Conservation (phyloP, 768 basidiomycete genomes). For the Mycena chlorophos region DNA sequence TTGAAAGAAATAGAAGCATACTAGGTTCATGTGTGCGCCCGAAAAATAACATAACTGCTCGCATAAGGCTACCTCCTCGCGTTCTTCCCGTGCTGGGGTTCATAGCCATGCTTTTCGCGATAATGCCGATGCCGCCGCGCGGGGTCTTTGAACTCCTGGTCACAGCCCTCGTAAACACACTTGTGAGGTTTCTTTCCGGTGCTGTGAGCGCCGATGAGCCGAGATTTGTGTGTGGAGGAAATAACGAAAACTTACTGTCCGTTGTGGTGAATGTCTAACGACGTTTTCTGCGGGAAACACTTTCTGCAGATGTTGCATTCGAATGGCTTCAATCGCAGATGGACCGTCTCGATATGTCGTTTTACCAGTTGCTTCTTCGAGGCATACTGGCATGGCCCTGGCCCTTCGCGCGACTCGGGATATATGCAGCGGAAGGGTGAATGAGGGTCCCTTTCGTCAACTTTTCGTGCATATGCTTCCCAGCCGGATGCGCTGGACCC, state of each 20-base stretch:
- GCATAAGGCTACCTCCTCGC: too few relatives aligned
- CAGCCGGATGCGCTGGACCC: too few relatives aligned
- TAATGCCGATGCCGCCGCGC: too few relatives aligned
- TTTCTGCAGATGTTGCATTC: slow-evolving; percentile 53
- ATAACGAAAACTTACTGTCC: slow-evolving; percentile 40
- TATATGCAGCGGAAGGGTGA: neutral
- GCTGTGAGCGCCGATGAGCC: slow-evolving; percentile 32
- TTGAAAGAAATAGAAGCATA: too few relatives aligned
- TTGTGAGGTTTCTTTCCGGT: slow-evolving; percentile 57
- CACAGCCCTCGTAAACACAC: slow-evolving; percentile 49
- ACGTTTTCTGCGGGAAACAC: slow-evolving; percentile 59
- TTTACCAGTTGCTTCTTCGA: slow-evolving; percentile 68
- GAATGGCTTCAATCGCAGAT: slow-evolving; percentile 60
- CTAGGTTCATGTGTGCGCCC: too few relatives aligned
- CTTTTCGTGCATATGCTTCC: too few relatives aligned
- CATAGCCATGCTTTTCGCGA: too few relatives aligned
- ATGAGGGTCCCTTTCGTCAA: too few relatives aligned
- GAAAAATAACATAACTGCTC: too few relatives aligned
- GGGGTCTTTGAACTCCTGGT: slow-evolving; percentile 60
- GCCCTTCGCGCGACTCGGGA: neutral
- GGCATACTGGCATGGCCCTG: slow-evolving; percentile 39
- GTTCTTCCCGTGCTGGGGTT: too few relatives aligned
- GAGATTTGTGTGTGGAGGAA: neutral
- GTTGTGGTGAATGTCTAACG: slow-evolving; percentile 56
- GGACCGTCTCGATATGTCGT: slow-evolving; percentile 64